A percentile compares a stretch with the other conserved stretches of the same genome.
These are phyloP conservation scores for Ceratocystis diversiconidia DNA, from an alignment of 2,329 filamentous ascomycete species.

Conservation along the genomic window DNA sequence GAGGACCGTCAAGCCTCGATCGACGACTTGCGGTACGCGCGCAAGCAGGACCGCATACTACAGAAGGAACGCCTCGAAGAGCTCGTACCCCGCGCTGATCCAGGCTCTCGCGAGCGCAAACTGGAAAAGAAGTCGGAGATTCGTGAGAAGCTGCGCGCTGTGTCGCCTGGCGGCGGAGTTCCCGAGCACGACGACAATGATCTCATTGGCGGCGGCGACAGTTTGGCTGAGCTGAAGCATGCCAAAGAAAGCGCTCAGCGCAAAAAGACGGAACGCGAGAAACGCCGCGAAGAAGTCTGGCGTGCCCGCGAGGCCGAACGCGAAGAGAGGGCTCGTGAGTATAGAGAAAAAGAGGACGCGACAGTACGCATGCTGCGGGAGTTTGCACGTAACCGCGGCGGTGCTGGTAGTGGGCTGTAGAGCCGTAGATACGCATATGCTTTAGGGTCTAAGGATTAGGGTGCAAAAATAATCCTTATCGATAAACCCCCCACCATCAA, in stretches of 20 bases:
- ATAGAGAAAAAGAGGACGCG: conserved; percentile 63
- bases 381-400: conserved; percentile 50
- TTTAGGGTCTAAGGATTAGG: neutral
- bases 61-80: conserved; percentile 69
- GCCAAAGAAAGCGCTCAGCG: conserved; percentile 50
- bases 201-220: conserved; percentile 58
- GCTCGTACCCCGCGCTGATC: conserved; percentile 64
- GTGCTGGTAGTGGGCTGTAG: conserved; percentile 28
- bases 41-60: conserved; percentile 47
- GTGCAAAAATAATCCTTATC: neutral
- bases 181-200: conserved; percentile 55
- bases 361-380: conserved; percentile 71
- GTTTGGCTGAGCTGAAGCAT: conserved; percentile 53
- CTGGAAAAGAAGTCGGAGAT: conserved; percentile 71
- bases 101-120: conserved; percentile 67
- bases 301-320: conserved; percentile 64
- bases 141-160: conserved; percentile 59
- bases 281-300: conserved; percentile 65
- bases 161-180: conserved; percentile 42
- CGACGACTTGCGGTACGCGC: conserved; percentile 44
- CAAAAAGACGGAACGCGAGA: conserved; percentile 72
- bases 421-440: neutral
- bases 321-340: conserved; percentile 57
- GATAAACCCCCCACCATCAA: neutral
- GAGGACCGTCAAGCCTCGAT: conserved; percentile 32